Evolutionary conservation across 202 grass and related monocot genomes (phyloP).

Genomic region (Hordeum pubiflorum): DNA sequence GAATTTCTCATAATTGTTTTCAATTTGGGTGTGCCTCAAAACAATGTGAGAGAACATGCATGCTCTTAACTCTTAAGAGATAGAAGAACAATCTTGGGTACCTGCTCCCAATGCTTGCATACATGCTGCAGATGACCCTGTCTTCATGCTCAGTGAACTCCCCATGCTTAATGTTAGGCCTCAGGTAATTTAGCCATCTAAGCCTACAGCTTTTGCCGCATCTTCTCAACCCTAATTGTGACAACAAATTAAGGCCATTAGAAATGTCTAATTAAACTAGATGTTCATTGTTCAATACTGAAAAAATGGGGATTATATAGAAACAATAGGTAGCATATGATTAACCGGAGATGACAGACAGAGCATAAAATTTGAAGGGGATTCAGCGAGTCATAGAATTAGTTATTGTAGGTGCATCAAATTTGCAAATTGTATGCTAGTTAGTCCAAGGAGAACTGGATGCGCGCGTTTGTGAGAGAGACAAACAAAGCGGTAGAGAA

Average conservation of each 20-base stretch:
- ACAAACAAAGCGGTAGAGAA: background rate
- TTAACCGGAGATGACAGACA: background rate
- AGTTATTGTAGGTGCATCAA: background rate
- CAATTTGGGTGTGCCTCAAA: background rate
- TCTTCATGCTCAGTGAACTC: constrained; percentile 81
- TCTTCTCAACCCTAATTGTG: constrained; percentile 55
- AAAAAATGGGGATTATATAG: background rate
- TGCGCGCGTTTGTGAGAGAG: background rate
- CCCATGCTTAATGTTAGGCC: constrained; percentile 85
- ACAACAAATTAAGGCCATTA: background rate
- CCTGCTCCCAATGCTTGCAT: constrained; percentile 83
- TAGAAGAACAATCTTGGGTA: background rate
- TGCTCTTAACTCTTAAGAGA: background rate
- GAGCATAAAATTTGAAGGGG: background rate
- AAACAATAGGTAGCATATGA: background rate
- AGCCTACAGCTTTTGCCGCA: constrained; percentile 92
- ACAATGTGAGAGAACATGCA: background rate
- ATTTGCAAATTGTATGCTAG: background rate
- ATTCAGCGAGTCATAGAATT: background rate
- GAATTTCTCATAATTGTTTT: background rate
- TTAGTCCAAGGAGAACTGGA: background rate
- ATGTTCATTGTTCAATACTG: background rate
- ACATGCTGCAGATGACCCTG: constrained; percentile 74
- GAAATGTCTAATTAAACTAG: background rate
- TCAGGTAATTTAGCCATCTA: constrained; percentile 89